Evolutionary conservation across 2,329 filamentous ascomycete species (phyloP).

Genomic region (Penicillium psychrosexuale): DNA sequence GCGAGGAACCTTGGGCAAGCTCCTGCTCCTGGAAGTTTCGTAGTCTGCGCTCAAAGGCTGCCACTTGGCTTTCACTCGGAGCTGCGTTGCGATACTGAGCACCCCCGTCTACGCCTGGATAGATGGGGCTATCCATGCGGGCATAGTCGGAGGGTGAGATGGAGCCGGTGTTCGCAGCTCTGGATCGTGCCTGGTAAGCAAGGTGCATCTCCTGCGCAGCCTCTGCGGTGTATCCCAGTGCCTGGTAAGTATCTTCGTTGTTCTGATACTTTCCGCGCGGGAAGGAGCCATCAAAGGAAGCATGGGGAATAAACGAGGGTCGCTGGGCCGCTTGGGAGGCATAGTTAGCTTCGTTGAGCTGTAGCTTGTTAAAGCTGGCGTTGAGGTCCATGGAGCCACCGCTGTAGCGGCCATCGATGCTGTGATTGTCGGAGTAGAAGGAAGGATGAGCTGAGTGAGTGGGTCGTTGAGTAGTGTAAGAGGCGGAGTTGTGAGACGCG

Average conservation of each 20-base stretch:
- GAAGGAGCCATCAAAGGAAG: conserved; percentile 48
- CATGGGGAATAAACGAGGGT: conserved; percentile 30
- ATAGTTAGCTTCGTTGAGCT: conserved; percentile 35
- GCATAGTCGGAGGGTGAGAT: conserved; percentile 48
- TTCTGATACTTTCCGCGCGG: conserved; percentile 44
- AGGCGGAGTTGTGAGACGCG: conserved; percentile 35
- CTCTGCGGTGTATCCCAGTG: conserved; percentile 29
- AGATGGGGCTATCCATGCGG: conserved; percentile 46
- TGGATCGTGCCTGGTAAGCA: conserved; percentile 39
- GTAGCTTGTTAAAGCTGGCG: conserved; percentile 34
- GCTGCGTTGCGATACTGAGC: conserved; percentile 45
- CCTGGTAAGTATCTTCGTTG: conserved; percentile 32
- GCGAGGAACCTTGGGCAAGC: conserved; percentile 27
- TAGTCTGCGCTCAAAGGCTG: conserved; percentile 50
- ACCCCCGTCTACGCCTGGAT: conserved; percentile 46
- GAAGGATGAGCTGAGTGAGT: conserved; percentile 39
- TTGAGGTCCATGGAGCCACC: conserved; percentile 31
- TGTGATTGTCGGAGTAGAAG: conserved; percentile 40
- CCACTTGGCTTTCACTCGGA: conserved; percentile 44
- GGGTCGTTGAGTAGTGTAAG: conserved; percentile 33
- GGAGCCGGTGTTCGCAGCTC: conserved; percentile 45
- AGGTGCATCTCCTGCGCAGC: conserved; percentile 31
- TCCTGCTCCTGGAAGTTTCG: conserved; percentile 47
- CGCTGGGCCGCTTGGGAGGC: conserved; percentile 33
- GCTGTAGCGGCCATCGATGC: conserved; percentile 30